These are phyloP conservation scores for Discostella pseudostelligera DNA, from an alignment of 108 stramenopile species.

Conservation along the genomic window DNA sequence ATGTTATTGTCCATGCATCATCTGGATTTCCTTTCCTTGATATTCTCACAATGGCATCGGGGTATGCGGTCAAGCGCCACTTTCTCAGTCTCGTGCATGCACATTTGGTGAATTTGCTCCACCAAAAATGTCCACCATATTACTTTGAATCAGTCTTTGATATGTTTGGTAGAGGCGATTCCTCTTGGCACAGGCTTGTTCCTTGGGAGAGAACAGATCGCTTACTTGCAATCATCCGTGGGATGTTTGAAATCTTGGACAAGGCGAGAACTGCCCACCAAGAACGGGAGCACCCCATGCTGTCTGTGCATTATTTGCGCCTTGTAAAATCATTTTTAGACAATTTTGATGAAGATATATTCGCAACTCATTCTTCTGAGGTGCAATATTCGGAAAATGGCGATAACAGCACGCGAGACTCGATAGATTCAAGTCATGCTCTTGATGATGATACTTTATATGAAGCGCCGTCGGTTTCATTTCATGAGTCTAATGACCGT, in stretches of 20 bases:
- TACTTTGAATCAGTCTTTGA: slow-evolving; percentile 44
- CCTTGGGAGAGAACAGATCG: slow-evolving; percentile 29
- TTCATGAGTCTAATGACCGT: slow-evolving; percentile 8
- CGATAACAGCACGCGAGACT: slow-evolving; percentile 1
- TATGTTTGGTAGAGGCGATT: slow-evolving; percentile 35
- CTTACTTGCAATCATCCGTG: slow-evolving; percentile 26
- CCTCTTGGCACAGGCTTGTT: slow-evolving; percentile 36
- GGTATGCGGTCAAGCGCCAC: slow-evolving; percentile 37
- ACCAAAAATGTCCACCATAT: slow-evolving; percentile 21
- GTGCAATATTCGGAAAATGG: slow-evolving; percentile 7
- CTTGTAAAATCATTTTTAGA: slow-evolving; percentile 39
- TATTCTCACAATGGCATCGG: slow-evolving; percentile 34
- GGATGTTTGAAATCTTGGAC: slow-evolving; percentile 44
- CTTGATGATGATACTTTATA: not conserved
- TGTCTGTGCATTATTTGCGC: slow-evolving; percentile 30
- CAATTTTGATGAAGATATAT: slow-evolving; percentile 34
- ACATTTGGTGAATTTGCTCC: slow-evolving; percentile 23
- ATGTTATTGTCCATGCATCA: slow-evolving; percentile 9
- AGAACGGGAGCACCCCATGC: slow-evolving; percentile 25
- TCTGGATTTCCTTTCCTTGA: slow-evolving; percentile 33
- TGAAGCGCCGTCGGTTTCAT: slow-evolving; percentile 1
- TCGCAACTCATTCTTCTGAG: slow-evolving; percentile 6
- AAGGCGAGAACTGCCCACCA: slow-evolving; percentile 31
- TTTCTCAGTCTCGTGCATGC: slow-evolving; percentile 28
- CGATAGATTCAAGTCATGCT: slow-evolving; percentile 20